A percentile compares a stretch with the other conserved stretches of the same genome.
Evolutionary conservation across 495 filamentous ascomycete genomes (phyloP).

Genomic region (Xylaria palmicola): DNA sequence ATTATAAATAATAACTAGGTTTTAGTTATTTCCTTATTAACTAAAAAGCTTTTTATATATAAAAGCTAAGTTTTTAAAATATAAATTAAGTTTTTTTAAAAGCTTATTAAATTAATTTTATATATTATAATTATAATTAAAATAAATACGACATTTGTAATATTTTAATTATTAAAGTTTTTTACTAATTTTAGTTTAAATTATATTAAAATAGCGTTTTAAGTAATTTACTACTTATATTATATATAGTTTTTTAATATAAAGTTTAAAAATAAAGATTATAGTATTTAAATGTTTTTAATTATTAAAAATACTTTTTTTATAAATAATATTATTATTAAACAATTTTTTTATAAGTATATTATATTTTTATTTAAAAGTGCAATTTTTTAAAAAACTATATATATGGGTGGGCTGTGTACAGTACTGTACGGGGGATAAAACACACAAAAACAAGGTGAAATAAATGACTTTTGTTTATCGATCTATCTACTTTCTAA

Average conservation of each 20-base stretch:
- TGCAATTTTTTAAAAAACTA: not conserved
- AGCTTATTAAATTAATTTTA: not conserved
- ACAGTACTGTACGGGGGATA: too few relatives aligned
- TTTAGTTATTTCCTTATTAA: too few relatives aligned
- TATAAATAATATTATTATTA: not conserved
- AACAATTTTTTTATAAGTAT: not conserved
- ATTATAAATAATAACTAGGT: too few relatives aligned
- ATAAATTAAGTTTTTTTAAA: too few relatives aligned
- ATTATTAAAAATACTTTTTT: not conserved
- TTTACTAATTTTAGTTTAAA: not conserved
- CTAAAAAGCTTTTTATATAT: too few relatives aligned
- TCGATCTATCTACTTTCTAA: too few relatives aligned
- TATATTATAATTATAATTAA: not conserved
- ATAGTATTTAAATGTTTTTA: too few relatives aligned
- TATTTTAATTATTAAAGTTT: not conserved
- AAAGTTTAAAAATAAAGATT: not conserved
- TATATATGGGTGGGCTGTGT: too few relatives aligned
- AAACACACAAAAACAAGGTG: too few relatives aligned
- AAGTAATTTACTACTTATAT: not conserved
- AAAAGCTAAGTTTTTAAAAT: too few relatives aligned
- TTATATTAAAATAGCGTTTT: too few relatives aligned
- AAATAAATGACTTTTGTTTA: too few relatives aligned
- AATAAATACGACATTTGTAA: not conserved
- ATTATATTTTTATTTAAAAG: not conserved
- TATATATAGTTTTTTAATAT: not conserved